Percentiles rank a stretch among this genome's conserved stretches.
Conservation (phyloP, 1,139 yeast species). For the Meyerozyma smithsonii region DNA sequence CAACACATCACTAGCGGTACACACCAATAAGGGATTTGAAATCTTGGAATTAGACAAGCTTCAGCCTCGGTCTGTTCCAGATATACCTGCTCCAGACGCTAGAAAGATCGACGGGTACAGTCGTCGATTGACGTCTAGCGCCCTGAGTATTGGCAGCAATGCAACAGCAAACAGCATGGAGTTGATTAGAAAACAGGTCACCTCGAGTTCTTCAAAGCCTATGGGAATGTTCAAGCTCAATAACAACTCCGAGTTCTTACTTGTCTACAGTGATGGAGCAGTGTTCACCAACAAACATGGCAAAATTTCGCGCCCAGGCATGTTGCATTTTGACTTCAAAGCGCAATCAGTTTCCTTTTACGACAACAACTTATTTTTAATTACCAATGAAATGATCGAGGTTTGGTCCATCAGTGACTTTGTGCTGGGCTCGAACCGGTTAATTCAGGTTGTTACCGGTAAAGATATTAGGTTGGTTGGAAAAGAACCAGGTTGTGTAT, state of each 20-base stretch:
- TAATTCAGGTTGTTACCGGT: conserved; percentile 73
- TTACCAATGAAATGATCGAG: conserved; percentile 69
- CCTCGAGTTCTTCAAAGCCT: conserved; percentile 43
- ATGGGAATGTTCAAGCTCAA: conserved; percentile 61
- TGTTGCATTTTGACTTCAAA: conserved; percentile 59
- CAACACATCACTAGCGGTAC: conserved; percentile 60
- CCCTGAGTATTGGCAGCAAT: background rate
- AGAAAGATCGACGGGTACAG: conserved; percentile 31
- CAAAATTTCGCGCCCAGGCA: conserved; percentile 49
- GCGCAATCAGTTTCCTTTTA: conserved; percentile 54
- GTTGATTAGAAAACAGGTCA: conserved; percentile 27
- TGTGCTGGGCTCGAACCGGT: conserved; percentile 43
- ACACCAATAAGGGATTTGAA: conserved; percentile 66
- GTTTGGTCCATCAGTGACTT: conserved; percentile 58
- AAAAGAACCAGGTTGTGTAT: conserved; percentile 38
- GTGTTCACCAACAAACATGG: conserved; percentile 68
- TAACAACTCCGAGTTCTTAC: conserved; percentile 45
- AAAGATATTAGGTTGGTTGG: conserved; percentile 52
- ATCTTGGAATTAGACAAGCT: conserved; percentile 58
- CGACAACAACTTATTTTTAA: conserved; percentile 56
- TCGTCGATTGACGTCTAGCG: conserved; percentile 15
- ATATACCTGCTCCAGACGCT: conserved; percentile 24
- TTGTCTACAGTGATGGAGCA: conserved; percentile 73
- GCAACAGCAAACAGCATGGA: conserved; percentile 16
- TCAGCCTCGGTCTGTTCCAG: conserved; percentile 54